A percentile compares a stretch with the other conserved stretches of the same genome.
Evolutionary conservation across 768 basidiomycete genomes (phyloP).

Genomic region (Melanogaster broomeanus): DNA sequence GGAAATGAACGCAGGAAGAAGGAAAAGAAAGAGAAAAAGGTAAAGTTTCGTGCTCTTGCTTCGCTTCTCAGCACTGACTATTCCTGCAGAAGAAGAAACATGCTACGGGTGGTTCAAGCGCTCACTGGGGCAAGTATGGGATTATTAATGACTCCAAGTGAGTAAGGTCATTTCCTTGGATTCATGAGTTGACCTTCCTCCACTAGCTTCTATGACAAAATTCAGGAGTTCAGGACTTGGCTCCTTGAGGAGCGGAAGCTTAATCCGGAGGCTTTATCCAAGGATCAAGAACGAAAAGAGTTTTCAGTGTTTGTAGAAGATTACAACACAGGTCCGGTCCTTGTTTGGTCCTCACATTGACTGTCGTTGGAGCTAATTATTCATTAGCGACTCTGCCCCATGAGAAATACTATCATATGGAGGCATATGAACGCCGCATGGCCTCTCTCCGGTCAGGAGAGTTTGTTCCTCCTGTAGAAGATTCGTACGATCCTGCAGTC

Average conservation of each 20-base stretch:
- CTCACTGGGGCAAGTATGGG: constrained; percentile 90
- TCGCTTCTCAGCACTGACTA: constrained; percentile 1
- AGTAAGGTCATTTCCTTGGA: constrained; percentile 26
- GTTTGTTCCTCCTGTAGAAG: constrained; percentile 68
- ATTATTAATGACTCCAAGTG: constrained; percentile 85
- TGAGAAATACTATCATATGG: constrained; percentile 95
- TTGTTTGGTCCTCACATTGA: neutral
- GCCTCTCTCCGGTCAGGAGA: constrained; percentile 81
- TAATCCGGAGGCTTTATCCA: constrained; percentile 86
- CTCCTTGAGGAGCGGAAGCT: constrained; percentile 89
- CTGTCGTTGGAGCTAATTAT: neutral
- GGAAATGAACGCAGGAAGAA: constrained; percentile 56
- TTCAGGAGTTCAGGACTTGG: constrained; percentile 89
- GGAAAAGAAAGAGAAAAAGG: constrained; percentile 75
- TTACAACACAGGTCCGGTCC: constrained; percentile 70
- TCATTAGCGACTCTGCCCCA: constrained; percentile 82
- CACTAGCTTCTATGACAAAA: constrained; percentile 75
- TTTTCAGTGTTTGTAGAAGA: constrained; percentile 83
- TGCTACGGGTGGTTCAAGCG: constrained; percentile 44
- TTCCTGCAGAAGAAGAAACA: constrained; percentile 57
- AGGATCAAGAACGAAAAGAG: constrained; percentile 84
- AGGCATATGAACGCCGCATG: constrained; percentile 84
- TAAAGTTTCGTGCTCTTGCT: constrained; percentile 23
- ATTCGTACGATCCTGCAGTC: constrained; percentile 78
- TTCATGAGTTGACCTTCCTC: constrained; percentile 13